Conservation (phyloP, 2,329 filamentous ascomycete genomes). For the Cryphonectria parasitica region DNA sequence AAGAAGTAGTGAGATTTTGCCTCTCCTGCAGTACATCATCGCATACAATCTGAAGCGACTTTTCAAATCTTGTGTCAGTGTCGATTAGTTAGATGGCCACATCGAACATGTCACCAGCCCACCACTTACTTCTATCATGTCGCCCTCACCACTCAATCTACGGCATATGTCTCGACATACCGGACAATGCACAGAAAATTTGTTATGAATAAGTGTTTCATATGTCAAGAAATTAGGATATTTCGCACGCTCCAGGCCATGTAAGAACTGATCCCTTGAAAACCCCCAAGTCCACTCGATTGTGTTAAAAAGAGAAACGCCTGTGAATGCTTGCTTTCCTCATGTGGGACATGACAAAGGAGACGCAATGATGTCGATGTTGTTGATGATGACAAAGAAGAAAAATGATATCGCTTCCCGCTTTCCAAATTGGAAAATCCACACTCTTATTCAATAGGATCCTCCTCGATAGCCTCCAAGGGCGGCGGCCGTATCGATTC, state of each 20-base stretch:
- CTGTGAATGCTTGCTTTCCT: constrained; percentile 24
- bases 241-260: constrained; percentile 7
- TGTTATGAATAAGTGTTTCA: background rate
- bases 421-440: background rate
- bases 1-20: background rate
- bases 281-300: background rate
- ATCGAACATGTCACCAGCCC: background rate
- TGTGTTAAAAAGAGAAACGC: constrained; percentile 15
- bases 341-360: constrained; percentile 19
- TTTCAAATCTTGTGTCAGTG: no score
- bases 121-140: background rate
- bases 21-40: background rate
- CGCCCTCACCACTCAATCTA: background rate
- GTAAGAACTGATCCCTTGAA: background rate
- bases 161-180: background rate
- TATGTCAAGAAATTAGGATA: constrained; percentile 21
- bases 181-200: background rate
- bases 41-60: background rate
- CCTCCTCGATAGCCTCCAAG: constrained; percentile 56
- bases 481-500: constrained; percentile 60
- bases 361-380: constrained; percentile 24
- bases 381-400: constrained; percentile 8
- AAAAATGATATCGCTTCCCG: background rate
- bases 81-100: no score
- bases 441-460: constrained; percentile 44